Evolutionary conservation across 208 protist species (phyloP).

Genomic region (Vickermania ingenoplastis): DNA sequence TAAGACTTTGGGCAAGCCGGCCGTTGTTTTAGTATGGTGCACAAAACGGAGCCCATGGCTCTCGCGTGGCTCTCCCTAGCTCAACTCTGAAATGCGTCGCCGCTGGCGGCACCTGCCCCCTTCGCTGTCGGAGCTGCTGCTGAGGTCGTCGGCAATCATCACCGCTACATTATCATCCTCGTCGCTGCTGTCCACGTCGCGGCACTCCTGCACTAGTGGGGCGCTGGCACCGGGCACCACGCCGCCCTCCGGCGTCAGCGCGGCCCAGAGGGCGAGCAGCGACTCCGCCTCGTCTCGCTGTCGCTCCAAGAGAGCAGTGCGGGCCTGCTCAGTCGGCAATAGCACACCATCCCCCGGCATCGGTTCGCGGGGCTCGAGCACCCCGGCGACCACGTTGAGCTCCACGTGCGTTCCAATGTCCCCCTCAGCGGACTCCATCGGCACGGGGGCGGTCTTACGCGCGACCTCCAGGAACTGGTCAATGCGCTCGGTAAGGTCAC

Average conservation of each 20-base stretch:
- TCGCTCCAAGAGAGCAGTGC: constrained; percentile 33
- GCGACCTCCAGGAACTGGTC: constrained; percentile 47
- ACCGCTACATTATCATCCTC: background rate
- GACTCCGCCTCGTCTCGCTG: constrained; percentile 60
- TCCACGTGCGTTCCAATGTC: constrained; percentile 23
- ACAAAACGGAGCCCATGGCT: too few species aligned
- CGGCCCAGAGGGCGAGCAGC: constrained; percentile 57
- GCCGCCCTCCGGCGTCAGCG: constrained; percentile 18
- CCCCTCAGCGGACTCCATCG: constrained; percentile 27
- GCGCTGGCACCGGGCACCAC: background rate
- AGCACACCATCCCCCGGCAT: constrained; percentile 24
- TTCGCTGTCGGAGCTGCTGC: constrained; percentile 1
- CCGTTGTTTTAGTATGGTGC: too few species aligned
- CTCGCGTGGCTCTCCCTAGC: too few species aligned
- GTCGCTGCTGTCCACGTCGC: background rate
- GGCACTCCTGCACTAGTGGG: background rate
- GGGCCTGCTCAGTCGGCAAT: constrained; percentile 43
- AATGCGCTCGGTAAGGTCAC: constrained; percentile 30
- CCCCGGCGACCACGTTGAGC: constrained; percentile 75
- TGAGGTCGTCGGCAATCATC: background rate
- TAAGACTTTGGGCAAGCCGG: too few species aligned
- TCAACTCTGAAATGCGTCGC: constrained; percentile 4
- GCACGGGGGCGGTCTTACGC: constrained; percentile 27
- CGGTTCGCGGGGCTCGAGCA: constrained; percentile 38
- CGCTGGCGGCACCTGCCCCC: background rate